Conservation (phyloP, 306 rosid genomes). For the Senna tora region DNA sequence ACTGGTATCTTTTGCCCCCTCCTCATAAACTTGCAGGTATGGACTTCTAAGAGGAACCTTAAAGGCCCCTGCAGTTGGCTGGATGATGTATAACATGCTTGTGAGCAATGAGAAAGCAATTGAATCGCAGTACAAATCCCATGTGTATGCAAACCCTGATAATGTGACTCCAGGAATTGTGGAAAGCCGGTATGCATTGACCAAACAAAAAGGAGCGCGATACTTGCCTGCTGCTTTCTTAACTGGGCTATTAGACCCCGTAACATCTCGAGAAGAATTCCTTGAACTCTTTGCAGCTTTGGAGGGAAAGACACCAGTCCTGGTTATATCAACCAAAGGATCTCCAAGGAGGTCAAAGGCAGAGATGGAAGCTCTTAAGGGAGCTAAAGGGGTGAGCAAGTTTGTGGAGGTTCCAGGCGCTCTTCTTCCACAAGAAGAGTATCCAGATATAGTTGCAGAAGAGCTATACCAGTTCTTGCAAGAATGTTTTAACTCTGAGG, state of each 20-base stretch:
- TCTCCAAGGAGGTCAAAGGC: slow-evolving; percentile 95
- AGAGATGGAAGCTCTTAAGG: slow-evolving; percentile 92
- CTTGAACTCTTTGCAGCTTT: slow-evolving; percentile 73
- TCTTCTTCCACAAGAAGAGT: slow-evolving; percentile 97
- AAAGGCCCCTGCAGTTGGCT: slow-evolving; percentile 93
- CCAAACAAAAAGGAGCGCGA: slow-evolving; percentile 84
- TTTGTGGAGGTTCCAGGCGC: slow-evolving; percentile 92
- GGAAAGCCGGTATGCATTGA: slow-evolving; percentile 77
- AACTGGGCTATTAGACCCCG: slow-evolving; percentile 81
- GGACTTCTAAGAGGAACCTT: slow-evolving; percentile 87
- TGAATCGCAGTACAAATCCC: slow-evolving; percentile 91
- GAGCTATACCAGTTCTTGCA: slow-evolving; percentile 81
- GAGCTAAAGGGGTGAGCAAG: slow-evolving; percentile 84
- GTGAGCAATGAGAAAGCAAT: slow-evolving; percentile 92
- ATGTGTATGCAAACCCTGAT: slow-evolving; percentile 83
- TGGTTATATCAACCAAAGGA: slow-evolving; percentile 73
- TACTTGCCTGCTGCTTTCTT: slow-evolving; percentile 89
- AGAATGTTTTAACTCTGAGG: slow-evolving; percentile 48
- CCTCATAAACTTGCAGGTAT: slow-evolving; percentile 58
- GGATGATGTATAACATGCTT: slow-evolving; percentile 96
- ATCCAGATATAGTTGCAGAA: slow-evolving; percentile 70
- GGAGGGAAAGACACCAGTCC: slow-evolving; percentile 67
- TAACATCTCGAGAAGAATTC: slow-evolving; percentile 81
- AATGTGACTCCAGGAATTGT: slow-evolving; percentile 78
- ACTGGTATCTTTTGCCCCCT: slow-evolving; percentile 31